Evolutionary conservation across 2,329 filamentous ascomycete genomes (phyloP), one percentile per base, ranked within the genome.

Genomic region (Scytalidium lignicola): DNA sequence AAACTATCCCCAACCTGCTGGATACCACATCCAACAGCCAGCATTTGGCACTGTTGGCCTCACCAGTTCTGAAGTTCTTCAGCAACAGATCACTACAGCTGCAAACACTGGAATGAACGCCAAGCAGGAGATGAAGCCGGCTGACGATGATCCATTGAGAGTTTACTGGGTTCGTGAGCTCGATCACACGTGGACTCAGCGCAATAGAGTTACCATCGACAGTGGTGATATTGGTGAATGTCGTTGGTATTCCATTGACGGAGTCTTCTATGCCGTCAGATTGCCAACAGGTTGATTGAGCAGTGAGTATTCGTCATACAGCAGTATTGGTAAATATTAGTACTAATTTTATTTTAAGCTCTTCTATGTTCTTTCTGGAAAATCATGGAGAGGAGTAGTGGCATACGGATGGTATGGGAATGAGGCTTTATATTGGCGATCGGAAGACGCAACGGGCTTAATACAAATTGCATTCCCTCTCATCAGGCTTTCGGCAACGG

Each of bases 91-190:
- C 39, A 47, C 47, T 12, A 51, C 42, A 3, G 56, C 59, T 2
- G 49, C 59, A 15, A 47, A 43, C 6, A 41, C 50, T 1, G 56
- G 60, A 15, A 55, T 60, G 40, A 57, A 57, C 20, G 47, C 54
- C 41, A 57, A 58, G 46, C 80, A 84, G 69, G 79, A 83, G 57
- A 80, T 83, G 62, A 79, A 82, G 65, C 82, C 82, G 2, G 72
- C 74, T 18, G 80, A 84, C 59, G 74, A 80, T 55, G 75, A 83
- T 64, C 74, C 76, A 37, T 72, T 71, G 41, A 78, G 80, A 53
- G 76, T 79, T 68, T 85, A 84, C 67, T 79, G 74, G 68, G 73
- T 77, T 58, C 76, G 79, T 50, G 80, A 85, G 67, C 66, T 78
- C 56, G 79, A 85, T 64, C 75, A 78, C 44, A 73, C 75, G 51